Evolutionary conservation across 164 flowering plant species (phyloP).

Genomic region (Piper longum): DNA sequence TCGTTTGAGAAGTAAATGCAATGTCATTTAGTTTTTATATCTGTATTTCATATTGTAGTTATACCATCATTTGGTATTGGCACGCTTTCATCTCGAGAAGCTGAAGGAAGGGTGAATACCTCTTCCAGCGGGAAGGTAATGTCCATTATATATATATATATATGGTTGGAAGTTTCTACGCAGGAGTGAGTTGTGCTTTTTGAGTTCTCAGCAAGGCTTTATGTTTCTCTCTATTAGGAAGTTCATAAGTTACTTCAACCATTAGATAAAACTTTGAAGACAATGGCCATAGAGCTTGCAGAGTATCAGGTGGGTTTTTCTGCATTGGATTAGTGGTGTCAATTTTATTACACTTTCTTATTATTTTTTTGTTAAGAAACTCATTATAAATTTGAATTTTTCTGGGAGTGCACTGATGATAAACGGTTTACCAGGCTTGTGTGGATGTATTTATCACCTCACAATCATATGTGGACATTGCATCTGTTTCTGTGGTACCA

Average conservation of each 20-base stretch:
- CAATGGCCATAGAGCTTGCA: constrained; percentile 96
- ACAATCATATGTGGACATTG: constrained; percentile 82
- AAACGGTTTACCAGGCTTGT: constrained; percentile 50
- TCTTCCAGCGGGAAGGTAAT: constrained; percentile 84
- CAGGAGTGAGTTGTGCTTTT: neutral
- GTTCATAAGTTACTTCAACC: constrained; percentile 88
- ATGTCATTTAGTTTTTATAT: neutral
- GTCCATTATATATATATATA: neutral
- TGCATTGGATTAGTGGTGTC: neutral
- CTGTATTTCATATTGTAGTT: constrained; percentile 26
- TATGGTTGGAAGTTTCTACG: neutral
- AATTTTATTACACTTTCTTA: too few species aligned
- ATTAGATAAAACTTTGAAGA: constrained; percentile 71
- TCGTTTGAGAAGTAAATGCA: neutral
- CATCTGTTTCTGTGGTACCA: constrained; percentile 87
- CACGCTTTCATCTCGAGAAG: constrained; percentile 91
- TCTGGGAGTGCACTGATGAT: neutral
- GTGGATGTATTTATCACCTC: constrained; percentile 81
- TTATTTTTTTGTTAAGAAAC: neutral
- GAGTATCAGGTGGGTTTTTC: constrained; percentile 69
- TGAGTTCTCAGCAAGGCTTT: neutral
- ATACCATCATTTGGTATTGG: constrained; percentile 87
- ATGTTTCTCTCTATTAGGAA: constrained; percentile 35
- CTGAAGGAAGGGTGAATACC: constrained; percentile 76
- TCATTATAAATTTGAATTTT: neutral